Conservation (phyloP, 2,329 filamentous ascomycete genomes). For the Sporothrix curviconia region DNA sequence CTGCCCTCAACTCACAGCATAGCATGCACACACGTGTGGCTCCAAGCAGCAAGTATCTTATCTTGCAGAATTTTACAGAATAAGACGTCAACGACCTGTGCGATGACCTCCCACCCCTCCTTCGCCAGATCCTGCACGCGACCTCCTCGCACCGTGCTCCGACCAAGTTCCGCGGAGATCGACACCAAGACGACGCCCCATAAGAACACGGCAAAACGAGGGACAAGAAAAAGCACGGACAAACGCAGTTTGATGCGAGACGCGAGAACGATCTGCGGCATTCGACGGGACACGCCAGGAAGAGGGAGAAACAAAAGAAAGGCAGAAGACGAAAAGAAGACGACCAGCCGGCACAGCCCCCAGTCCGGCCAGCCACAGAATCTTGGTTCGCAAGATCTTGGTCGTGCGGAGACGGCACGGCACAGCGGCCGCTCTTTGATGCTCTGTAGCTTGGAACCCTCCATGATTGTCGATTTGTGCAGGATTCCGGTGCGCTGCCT, state of each 20-base stretch:
- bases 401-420: background rate
- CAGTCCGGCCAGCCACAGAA: background rate
- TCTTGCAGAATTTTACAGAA: background rate
- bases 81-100: no score
- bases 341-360: background rate
- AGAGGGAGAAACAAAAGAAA: background rate
- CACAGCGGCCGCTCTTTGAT: no score
- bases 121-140: background rate
- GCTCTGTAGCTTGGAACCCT: no score
- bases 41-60: no score
- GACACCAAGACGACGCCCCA: no score
- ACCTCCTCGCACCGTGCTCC: background rate
- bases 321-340: background rate
- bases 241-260: slow-evolving; percentile 7
- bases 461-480: background rate
- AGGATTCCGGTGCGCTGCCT: background rate
- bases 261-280: background rate
- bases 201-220: background rate
- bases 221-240: background rate
- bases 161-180: no score
- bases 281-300: background rate
- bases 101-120: background rate
- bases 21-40: slow-evolving; percentile 1
- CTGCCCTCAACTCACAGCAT: slow-evolving; percentile 9
- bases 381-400: no score